Percentiles rank a stretch among this genome's conserved stretches.
phyloP scores from a whole-genome alignment of 345 rosid genomes.

The Gossypium stocksii region DNA sequence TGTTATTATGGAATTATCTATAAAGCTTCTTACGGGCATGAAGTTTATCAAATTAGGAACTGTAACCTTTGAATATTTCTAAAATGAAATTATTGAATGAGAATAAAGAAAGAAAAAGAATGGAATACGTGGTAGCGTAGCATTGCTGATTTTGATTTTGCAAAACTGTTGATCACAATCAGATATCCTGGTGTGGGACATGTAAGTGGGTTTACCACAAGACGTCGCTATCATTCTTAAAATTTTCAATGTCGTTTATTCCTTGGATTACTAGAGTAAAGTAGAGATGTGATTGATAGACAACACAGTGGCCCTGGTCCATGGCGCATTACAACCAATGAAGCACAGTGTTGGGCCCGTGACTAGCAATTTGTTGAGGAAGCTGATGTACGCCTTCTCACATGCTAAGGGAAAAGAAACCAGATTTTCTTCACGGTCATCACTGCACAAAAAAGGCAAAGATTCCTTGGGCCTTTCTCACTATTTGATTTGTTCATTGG shows the following conservation, averaged over 20 bases:
- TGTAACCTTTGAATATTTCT: not conserved
- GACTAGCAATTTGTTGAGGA: conserved; percentile 15
- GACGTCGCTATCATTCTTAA: conserved; percentile 12
- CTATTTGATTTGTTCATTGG: conserved; percentile 6
- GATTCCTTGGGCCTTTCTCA: not conserved
- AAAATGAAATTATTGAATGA: not conserved
- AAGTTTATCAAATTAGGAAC: not conserved
- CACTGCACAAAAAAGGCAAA: not conserved
- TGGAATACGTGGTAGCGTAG: not conserved
- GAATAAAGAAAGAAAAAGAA: not conserved
- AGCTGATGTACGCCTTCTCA: not conserved
- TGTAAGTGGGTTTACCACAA: not conserved
- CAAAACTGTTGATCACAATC: not conserved
- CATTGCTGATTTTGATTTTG: conserved; percentile 1
- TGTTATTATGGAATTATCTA: not conserved
- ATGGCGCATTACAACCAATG: conserved; percentile 7
- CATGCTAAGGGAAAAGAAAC: conserved; percentile 11
- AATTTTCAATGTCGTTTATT: conserved; percentile 7
- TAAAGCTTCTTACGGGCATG: not conserved
- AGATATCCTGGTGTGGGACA: not conserved
- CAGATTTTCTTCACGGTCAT: not conserved
- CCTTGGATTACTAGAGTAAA: not conserved
- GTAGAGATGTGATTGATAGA: not conserved
- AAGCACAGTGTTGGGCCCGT: conserved; percentile 20
- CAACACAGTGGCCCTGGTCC: not conserved